These are phyloP conservation scores for Mrakia gelida DNA, from an alignment of 768 basidiomycete genomes.

Conservation along the genomic window DNA sequence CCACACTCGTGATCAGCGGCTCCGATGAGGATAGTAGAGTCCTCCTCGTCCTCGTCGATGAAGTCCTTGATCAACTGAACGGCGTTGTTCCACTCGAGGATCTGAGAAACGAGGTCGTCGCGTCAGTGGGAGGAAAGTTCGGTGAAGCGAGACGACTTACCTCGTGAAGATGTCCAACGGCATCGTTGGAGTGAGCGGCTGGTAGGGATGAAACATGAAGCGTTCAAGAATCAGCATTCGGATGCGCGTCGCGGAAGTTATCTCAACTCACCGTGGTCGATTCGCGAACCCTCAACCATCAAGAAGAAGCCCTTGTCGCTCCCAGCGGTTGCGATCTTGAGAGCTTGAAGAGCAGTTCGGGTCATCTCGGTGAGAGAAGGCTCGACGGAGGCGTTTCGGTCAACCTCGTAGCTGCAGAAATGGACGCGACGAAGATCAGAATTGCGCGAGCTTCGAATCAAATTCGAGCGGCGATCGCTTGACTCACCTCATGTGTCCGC, in stretches of 20 bases:
- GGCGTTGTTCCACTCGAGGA: conserved; percentile 30
- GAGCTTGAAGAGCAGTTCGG: conserved; percentile 34
- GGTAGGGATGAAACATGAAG: too few relatives aligned
- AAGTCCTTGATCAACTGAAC: conserved; percentile 16
- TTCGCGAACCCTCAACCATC: conserved; percentile 38
- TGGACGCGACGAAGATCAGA: too few relatives aligned
- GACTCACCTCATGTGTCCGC: conserved; percentile 28
- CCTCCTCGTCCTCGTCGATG: conserved; percentile 2
- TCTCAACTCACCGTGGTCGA: conserved; percentile 33
- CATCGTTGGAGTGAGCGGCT: conserved; percentile 29
- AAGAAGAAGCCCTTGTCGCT: conserved; percentile 39
- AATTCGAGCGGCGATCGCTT: too few relatives aligned
- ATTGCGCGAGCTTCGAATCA: too few relatives aligned
- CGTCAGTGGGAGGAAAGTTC: too few relatives aligned
- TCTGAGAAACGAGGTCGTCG: neutral
- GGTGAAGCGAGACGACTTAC: too few relatives aligned
- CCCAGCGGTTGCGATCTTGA: conserved; percentile 21
- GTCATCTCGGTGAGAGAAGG: conserved; percentile 39
- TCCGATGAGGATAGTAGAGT: conserved; percentile 14
- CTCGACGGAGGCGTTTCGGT: conserved; percentile 35
- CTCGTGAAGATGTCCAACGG: conserved; percentile 21
- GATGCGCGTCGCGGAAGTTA: too few relatives aligned
- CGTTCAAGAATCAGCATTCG: too few relatives aligned
- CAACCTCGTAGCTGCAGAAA: conserved; percentile 40
- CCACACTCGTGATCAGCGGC: conserved; percentile 31